These are phyloP conservation scores for Verticillium longisporum DNA, from an alignment of 2,329 filamentous ascomycete species.

Conservation along the genomic window DNA sequence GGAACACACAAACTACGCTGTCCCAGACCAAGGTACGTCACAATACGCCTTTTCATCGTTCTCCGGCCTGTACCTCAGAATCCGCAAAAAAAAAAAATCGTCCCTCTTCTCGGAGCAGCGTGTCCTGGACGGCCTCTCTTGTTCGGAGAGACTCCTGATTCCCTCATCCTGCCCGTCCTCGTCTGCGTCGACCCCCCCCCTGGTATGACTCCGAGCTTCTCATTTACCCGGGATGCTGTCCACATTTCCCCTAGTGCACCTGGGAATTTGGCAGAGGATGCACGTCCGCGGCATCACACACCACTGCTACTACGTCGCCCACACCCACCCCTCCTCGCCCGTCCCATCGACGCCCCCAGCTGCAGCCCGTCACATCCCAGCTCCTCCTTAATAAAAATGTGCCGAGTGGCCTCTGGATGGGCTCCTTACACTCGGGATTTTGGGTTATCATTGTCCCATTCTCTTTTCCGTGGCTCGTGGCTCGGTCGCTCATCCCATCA, in stretches of 20 bases:
- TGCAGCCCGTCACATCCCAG: slow-evolving; percentile 12
- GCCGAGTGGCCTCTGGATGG: slow-evolving; percentile 9
- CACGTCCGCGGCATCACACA: not conserved
- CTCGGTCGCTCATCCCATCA: not conserved
- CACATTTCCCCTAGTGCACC: not conserved
- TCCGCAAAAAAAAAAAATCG: too few relatives aligned
- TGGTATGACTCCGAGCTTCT: not conserved
- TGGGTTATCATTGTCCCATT: not conserved
- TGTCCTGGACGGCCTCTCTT: not conserved
- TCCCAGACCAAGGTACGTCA: not conserved
- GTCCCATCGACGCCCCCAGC: slow-evolving; percentile 8
- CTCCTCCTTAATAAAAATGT: slow-evolving; percentile 13
- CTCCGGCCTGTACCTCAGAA: not conserved
- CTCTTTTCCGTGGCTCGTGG: not conserved
- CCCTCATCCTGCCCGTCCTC: not conserved
- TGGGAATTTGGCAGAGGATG: not conserved
- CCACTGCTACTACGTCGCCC: not conserved
- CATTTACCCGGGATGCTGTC: not conserved
- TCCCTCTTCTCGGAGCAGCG: not conserved
- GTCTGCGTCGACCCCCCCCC: not conserved
- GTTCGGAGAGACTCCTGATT: not conserved
- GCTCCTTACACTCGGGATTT: not conserved
- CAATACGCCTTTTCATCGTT: not conserved
- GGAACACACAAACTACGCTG: not conserved
- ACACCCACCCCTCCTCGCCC: not conserved